Conservation (phyloP, 306 rosid species). For the Prunus davidiana region DNA sequence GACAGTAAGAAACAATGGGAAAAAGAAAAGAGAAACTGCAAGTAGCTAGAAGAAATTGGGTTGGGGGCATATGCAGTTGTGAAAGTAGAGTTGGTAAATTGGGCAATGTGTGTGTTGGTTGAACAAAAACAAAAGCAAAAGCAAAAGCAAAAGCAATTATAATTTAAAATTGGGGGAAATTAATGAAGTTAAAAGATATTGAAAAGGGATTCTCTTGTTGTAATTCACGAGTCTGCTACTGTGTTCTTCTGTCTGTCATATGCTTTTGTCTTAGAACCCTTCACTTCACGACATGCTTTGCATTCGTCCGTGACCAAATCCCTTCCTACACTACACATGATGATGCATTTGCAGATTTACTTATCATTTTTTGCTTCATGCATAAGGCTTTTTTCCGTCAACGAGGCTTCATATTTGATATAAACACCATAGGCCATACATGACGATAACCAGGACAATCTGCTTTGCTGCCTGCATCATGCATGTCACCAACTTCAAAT, state of each 20-base stretch:
- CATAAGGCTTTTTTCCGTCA: too few species aligned
- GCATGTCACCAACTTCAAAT: too few species aligned
- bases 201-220: background rate
- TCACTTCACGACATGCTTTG: constrained; percentile 20
- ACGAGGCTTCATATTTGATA: too few species aligned
- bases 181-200: background rate
- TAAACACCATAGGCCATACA: too few species aligned
- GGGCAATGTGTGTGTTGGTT: background rate
- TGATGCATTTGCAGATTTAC: too few species aligned
- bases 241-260: constrained; percentile 15
- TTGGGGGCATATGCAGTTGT: background rate
- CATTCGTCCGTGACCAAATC: constrained; percentile 30
- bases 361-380: too few species aligned
- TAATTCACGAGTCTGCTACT: constrained; percentile 31
- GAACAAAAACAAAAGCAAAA: background rate
- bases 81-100: background rate
- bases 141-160: background rate
- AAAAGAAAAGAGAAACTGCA: background rate
- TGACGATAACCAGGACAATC: too few species aligned
- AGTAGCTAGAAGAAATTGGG: background rate
- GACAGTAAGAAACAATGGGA: background rate
- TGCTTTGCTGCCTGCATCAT: too few species aligned
- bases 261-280: background rate
- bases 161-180: background rate
- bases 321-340: background rate